Conservation (phyloP, 208 protist genomes). For the Acanthamoeba castellanii region DNA sequence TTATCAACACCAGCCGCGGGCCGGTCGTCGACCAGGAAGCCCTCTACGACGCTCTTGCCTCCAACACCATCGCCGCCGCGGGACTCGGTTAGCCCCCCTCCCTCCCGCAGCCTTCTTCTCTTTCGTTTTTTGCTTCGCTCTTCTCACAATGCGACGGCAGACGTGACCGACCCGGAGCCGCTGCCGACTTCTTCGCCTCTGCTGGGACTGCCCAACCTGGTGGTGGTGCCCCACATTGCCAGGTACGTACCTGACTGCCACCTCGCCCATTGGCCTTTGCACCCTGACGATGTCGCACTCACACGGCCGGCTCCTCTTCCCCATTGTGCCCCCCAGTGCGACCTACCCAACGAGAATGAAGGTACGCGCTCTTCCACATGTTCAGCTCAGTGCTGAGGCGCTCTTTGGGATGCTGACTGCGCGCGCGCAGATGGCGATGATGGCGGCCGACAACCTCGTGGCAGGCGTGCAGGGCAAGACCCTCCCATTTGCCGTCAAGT, state of each 20-base stretch:
- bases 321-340: not conserved
- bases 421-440: constrained; percentile 18
- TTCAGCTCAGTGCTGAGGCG: too few species aligned
- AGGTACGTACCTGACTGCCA: not conserved
- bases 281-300: not conserved
- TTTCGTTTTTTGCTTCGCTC: not conserved
- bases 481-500: not conserved
- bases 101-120: not conserved
- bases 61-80: constrained; percentile 60
- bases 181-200: not conserved
- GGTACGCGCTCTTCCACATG: not conserved
- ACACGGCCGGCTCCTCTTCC: not conserved
- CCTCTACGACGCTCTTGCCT: constrained; percentile 63
- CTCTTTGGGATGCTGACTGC: too few species aligned
- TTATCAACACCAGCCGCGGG: constrained; percentile 80
- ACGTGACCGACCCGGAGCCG: constrained; percentile 51
- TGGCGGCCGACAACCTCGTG: constrained; percentile 42
- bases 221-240: constrained; percentile 49
- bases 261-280: not conserved
- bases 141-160: too few species aligned
- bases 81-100: constrained; percentile 46
- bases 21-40: constrained; percentile 75
- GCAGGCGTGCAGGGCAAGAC: not conserved
- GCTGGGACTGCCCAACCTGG: not conserved
- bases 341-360: constrained; percentile 33